A percentile compares a stretch with the other conserved stretches of the same genome.
Conservation (phyloP, 805 yeast genomes). For the Candida gorgasii region DNA sequence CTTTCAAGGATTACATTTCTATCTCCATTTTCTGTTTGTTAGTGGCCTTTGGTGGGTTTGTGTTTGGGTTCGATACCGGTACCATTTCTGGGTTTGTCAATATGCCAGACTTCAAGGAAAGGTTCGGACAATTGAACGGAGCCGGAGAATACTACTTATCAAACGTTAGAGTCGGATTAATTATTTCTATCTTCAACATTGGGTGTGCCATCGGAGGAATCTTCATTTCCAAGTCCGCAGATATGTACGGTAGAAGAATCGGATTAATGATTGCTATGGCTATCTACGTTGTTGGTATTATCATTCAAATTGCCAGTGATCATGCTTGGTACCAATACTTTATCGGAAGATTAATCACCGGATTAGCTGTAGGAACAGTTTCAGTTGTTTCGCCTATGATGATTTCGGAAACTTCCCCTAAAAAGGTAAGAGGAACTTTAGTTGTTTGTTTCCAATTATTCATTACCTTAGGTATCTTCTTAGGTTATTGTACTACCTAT, state of each 20-base stretch:
- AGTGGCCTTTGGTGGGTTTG: slow-evolving; percentile 75
- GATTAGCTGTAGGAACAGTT: slow-evolving; percentile 74
- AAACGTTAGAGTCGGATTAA: slow-evolving; percentile 49
- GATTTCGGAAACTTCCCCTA: slow-evolving; percentile 71
- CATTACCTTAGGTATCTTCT: slow-evolving; percentile 69
- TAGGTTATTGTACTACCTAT: slow-evolving; percentile 66
- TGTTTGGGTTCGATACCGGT: slow-evolving; percentile 79
- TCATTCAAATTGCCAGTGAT: slow-evolving; percentile 58
- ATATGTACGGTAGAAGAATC: slow-evolving; percentile 58
- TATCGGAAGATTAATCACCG: slow-evolving; percentile 66
- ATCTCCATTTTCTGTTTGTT: slow-evolving; percentile 46
- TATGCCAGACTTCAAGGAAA: slow-evolving; percentile 51
- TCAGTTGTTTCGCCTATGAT: slow-evolving; percentile 68
- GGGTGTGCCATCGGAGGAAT: slow-evolving; percentile 76
- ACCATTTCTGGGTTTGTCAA: slow-evolving; percentile 71
- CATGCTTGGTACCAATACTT: slow-evolving; percentile 62
- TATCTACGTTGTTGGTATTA: slow-evolving; percentile 60
- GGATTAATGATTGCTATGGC: slow-evolving; percentile 55
- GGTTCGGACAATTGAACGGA: slow-evolving; percentile 49
- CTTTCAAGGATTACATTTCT: slow-evolving; percentile 31
- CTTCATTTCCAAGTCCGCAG: slow-evolving; percentile 56
- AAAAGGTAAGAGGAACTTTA: slow-evolving; percentile 66
- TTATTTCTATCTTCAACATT: slow-evolving; percentile 59
- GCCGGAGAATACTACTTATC: slow-evolving; percentile 44
- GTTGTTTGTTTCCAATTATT: slow-evolving; percentile 70